Conservation (phyloP, 306 rosid genomes). For the Abrus pulchellus region DNA sequence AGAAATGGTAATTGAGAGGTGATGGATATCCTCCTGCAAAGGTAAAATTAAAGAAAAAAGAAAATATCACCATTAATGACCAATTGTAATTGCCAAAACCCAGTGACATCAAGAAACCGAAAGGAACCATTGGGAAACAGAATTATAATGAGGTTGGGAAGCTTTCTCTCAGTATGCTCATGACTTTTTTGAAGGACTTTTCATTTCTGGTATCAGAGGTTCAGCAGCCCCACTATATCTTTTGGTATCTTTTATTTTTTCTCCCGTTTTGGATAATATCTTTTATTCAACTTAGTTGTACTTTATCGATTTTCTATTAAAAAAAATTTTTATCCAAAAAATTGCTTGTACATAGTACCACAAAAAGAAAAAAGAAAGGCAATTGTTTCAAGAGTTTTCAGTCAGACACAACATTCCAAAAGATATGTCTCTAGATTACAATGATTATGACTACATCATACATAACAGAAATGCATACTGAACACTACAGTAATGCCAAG, state of each 20-base stretch:
- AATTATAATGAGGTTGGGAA: constrained; percentile 1
- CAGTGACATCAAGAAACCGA: constrained; percentile 41
- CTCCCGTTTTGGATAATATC: background rate
- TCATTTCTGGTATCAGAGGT: background rate
- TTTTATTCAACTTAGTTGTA: background rate
- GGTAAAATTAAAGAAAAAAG: constrained; percentile 29
- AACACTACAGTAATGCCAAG: constrained; percentile 1
- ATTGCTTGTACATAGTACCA: background rate
- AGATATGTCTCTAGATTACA: background rate
- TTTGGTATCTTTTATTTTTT: background rate
- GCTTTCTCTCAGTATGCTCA: background rate
- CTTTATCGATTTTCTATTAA: constrained; percentile 10
- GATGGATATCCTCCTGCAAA: constrained; percentile 96
- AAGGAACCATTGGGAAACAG: background rate
- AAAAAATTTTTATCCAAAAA: background rate
- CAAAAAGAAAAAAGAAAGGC: background rate
- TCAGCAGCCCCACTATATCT: background rate
- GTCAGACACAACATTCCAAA: background rate
- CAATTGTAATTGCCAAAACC: constrained; percentile 6
- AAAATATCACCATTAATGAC: constrained; percentile 17
- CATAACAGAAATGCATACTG: background rate
- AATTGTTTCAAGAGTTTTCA: background rate
- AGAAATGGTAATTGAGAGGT: constrained; percentile 89
- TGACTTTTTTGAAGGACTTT: background rate
- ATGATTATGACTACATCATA: too few relatives aligned